Evolutionary conservation across 495 filamentous ascomycete species (phyloP).

Genomic region (Tetracladium setigerum): DNA sequence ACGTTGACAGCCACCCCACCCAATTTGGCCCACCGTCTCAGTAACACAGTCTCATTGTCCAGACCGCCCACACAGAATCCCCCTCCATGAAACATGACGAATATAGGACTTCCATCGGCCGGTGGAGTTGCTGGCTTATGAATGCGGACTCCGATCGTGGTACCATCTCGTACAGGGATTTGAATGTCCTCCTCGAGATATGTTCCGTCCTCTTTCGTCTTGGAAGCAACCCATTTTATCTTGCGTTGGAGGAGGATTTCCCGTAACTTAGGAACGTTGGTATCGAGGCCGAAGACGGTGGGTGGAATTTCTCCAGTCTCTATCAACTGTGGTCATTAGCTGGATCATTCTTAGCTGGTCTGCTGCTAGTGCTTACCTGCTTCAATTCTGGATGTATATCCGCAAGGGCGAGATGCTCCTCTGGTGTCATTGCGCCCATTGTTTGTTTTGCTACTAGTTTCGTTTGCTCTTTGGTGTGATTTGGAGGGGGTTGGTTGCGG

Average conservation of each 20-base stretch:
- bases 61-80: constrained; percentile 34
- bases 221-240: not conserved
- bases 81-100: constrained; percentile 38
- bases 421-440: not conserved
- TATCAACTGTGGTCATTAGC: constrained; percentile 1
- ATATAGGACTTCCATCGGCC: constrained; percentile 28
- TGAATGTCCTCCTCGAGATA: constrained; percentile 22
- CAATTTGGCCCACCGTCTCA: constrained; percentile 25
- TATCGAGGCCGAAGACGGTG: not conserved
- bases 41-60: constrained; percentile 24
- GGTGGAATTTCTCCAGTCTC: not conserved
- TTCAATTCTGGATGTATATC: constrained; percentile 8
- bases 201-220: not conserved
- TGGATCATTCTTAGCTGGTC: not conserved
- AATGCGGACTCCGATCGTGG: constrained; percentile 28
- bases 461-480: not conserved
- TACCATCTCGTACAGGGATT: constrained; percentile 35
- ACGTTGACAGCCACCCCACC: constrained; percentile 33
- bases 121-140: constrained; percentile 24
- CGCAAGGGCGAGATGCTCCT: constrained; percentile 10
- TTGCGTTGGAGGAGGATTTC: not conserved
- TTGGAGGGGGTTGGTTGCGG: not conserved
- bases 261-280: constrained; percentile 5
- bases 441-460: not conserved
- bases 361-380: constrained; percentile 1